Conservation (phyloP, 2,329 filamentous ascomycete genomes). For the Fusarium floridanum region DNA sequence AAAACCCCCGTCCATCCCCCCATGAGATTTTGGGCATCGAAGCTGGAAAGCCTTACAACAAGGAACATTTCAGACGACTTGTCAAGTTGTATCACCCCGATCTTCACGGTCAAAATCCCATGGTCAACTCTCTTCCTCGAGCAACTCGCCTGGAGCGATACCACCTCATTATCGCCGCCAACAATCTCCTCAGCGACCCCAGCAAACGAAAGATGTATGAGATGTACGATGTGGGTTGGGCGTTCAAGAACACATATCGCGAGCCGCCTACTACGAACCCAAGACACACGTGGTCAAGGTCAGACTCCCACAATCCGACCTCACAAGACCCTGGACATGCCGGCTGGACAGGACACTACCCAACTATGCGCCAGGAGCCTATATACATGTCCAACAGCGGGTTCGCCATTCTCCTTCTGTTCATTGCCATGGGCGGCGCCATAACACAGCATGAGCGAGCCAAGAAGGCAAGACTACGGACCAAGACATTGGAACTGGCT, state of each 20-base stretch:
- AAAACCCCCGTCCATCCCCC: background rate
- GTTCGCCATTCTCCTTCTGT: background rate
- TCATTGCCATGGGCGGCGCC: background rate
- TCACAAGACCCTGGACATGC: background rate
- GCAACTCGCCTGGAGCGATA: constrained; percentile 2
- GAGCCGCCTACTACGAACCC: background rate
- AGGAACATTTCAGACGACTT: background rate
- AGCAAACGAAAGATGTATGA: constrained; percentile 4
- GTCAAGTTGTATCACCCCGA: constrained; percentile 3
- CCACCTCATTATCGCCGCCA: background rate
- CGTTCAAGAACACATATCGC: background rate
- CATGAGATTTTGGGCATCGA: background rate
- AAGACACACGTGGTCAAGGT: background rate
- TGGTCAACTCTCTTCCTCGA: background rate
- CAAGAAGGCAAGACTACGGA: background rate
- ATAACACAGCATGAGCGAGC: background rate
- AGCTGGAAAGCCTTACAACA: background rate
- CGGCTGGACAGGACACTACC: background rate
- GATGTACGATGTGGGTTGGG: background rate
- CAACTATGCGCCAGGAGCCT: background rate
- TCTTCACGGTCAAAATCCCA: background rate
- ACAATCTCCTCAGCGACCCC: constrained; percentile 2
- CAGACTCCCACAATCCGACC: background rate
- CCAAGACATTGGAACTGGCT: background rate
- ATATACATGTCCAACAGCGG: background rate